A percentile compares a stretch with the other conserved stretches of the same genome.
Conservation (phyloP, 2,329 filamentous ascomycete genomes). For the Fusarium staphyleae region DNA sequence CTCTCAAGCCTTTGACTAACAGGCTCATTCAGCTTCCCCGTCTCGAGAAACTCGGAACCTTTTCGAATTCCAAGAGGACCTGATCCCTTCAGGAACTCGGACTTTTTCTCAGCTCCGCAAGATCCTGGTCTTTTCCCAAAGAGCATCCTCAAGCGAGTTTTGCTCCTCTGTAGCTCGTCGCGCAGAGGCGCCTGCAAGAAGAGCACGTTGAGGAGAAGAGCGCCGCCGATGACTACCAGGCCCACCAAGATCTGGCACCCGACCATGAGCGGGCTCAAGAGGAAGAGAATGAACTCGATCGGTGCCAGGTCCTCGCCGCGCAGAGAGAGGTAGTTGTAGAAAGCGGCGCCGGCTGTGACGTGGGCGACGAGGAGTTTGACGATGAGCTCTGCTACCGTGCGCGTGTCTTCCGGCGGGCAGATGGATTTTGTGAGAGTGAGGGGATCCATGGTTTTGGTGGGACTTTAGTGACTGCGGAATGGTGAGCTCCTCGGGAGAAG, state of each 20-base stretch:
- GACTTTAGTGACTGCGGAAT: no score
- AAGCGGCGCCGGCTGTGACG: neutral
- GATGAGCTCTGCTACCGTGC: neutral
- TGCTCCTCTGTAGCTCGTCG: neutral
- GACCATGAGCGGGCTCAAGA: neutral
- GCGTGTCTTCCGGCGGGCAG: neutral
- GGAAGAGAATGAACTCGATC: neutral
- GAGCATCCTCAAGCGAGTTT: neutral
- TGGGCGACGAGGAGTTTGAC: neutral
- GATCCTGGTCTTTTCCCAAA: neutral
- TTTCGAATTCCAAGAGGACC: no score
- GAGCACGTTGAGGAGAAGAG: neutral
- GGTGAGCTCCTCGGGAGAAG: no score
- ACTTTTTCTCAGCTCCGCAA: neutral
- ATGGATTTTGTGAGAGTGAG: neutral
- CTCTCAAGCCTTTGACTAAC: neutral
- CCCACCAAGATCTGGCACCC: neutral
- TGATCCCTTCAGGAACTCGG: neutral
- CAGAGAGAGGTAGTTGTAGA: neutral
- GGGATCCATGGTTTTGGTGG: no score
- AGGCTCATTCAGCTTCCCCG: neutral
- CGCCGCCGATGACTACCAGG: neutral
- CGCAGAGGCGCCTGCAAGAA: neutral
- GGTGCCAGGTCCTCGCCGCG: neutral
- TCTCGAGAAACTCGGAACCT: neutral